A percentile compares a stretch with the other conserved stretches of the same genome.
Conservation (phyloP, 2,329 filamentous ascomycete species). For the Capronia coronata region DNA sequence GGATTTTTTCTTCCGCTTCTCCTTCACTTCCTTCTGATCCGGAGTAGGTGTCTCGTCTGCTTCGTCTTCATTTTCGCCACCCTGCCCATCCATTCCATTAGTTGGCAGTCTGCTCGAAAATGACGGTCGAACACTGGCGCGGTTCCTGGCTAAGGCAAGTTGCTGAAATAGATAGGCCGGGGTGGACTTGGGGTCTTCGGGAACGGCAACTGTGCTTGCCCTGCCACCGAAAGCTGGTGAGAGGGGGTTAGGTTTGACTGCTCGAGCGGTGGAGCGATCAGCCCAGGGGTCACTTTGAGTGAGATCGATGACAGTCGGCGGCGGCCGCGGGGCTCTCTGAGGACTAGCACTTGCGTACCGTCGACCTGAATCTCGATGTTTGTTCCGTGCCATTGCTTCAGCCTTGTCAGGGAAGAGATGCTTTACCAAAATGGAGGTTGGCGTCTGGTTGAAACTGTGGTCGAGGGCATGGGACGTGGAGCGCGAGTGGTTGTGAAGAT, state of each 20-base stretch:
- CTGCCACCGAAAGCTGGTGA: slow-evolving; percentile 4
- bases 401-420: background rate
- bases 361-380: background rate
- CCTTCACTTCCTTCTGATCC: slow-evolving; percentile 5
- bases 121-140: slow-evolving; percentile 5
- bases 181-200: slow-evolving; percentile 14
- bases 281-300: slow-evolving; percentile 7
- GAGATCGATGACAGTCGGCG: slow-evolving; percentile 11
- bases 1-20: background rate
- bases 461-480: background rate
- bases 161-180: slow-evolving; percentile 13
- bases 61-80: background rate
- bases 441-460: background rate
- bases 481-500: background rate
- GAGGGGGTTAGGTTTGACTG: slow-evolving; percentile 5
- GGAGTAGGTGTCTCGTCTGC: slow-evolving; percentile 9
- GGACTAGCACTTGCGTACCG: slow-evolving; percentile 6
- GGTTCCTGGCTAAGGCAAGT: slow-evolving; percentile 28
- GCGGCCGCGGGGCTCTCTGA: background rate
- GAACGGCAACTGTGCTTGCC: slow-evolving; percentile 6
- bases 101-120: slow-evolving; percentile 5
- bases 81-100: slow-evolving; percentile 5
- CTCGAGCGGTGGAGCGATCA: background rate
- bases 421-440: background rate
- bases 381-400: slow-evolving; percentile 6